These are phyloP conservation scores for Trichoderma gracile DNA, from an alignment of 2,329 filamentous ascomycete genomes.

Conservation along the genomic window DNA sequence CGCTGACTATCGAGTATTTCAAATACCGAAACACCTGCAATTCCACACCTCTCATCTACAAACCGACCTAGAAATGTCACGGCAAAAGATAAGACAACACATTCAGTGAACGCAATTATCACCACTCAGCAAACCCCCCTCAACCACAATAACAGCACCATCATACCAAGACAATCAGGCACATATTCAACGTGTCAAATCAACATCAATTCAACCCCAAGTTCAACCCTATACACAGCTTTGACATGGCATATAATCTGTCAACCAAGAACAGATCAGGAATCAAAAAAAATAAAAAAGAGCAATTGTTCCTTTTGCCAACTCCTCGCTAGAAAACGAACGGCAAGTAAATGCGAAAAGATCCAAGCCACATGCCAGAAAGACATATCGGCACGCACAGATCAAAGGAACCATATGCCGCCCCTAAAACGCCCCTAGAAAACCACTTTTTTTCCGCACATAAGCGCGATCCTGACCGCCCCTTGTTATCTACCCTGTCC, in stretches of 20 bases:
- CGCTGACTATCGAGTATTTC: conserved; percentile 14
- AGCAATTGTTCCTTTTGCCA: conserved; percentile 22
- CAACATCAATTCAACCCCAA: not conserved
- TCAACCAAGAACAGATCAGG: not conserved
- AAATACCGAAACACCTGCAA: not conserved
- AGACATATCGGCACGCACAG: not conserved
- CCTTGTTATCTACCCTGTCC: not conserved
- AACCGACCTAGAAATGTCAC: not conserved
- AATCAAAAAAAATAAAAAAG: not conserved
- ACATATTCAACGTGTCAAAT: not conserved
- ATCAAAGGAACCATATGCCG: not conserved
- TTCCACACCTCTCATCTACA: not conserved
- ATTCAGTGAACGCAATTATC: not conserved
- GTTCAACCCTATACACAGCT: not conserved
- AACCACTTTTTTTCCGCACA: not conserved
- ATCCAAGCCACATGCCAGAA: not conserved
- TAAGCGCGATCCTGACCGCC: conserved; percentile 1
- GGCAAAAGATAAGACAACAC: not conserved
- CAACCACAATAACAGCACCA: not conserved
- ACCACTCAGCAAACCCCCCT: no score
- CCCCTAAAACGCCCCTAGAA: not conserved
- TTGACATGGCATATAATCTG: not conserved
- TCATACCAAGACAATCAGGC: not conserved
- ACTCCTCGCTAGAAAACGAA: conserved; percentile 31
- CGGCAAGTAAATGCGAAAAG: not conserved